phyloP scores from a whole-genome alignment of 2,329 filamentous ascomycete species.

The Xylariaceae sp. region DNA sequence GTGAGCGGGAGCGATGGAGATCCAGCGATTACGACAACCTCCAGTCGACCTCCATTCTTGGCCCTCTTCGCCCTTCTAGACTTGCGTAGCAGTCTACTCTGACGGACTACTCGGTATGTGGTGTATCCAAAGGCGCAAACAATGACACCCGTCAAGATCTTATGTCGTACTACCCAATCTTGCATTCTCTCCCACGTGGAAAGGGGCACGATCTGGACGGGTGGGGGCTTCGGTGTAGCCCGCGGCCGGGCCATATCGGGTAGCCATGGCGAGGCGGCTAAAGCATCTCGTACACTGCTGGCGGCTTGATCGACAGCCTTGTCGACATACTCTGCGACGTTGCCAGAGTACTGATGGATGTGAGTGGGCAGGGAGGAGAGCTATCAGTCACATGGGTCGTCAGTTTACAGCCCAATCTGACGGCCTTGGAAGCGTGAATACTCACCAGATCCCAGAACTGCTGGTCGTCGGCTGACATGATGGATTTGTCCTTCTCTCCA shows the following conservation, averaged over 20 bases:
- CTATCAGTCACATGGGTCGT: conserved; percentile 30
- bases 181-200: conserved; percentile 53
- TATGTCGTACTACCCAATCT: conserved; percentile 70
- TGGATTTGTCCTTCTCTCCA: conserved; percentile 41
- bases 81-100: conserved; percentile 56
- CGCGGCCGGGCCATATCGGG: conserved; percentile 62
- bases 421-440: conserved; percentile 11
- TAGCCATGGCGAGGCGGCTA: conserved; percentile 67
- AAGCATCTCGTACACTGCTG: conserved; percentile 62
- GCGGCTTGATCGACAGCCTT: conserved; percentile 75
- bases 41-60: conserved; percentile 76
- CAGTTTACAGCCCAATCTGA: background rate
- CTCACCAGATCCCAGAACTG: conserved; percentile 74
- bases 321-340: conserved; percentile 78
- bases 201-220: conserved; percentile 30
- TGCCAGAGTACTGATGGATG: conserved; percentile 64
- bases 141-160: conserved; percentile 67
- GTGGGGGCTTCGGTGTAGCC: conserved; percentile 46
- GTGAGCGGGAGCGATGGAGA: conserved; percentile 80
- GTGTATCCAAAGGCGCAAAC: conserved; percentile 68
- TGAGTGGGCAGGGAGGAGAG: conserved; percentile 56
- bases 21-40: conserved; percentile 86
- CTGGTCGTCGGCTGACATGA: conserved; percentile 76
- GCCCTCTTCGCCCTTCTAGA: conserved; percentile 73
- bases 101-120: conserved; percentile 48